Base-by-base conservation (phyloP, 768 basidiomycete species). In the Tylopilus plumbeoviolaceoides region DNA sequence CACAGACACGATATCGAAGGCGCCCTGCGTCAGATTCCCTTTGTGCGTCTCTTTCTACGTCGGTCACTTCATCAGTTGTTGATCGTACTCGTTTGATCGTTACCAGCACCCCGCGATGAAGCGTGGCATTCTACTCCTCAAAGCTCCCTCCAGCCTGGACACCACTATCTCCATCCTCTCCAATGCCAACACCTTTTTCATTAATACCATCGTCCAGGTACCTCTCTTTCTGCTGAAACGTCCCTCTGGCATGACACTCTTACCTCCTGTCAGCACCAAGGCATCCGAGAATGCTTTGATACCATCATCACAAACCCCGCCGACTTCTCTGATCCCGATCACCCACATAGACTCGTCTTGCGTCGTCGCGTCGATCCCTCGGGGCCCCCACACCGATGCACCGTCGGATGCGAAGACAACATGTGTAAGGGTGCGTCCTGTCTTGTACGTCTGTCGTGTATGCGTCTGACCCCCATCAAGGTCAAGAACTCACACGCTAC, bases 221-320 rank as follows among this genome's bases (percentile, higher is more conserved):
- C 18, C 70, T 50, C 14, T 27, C 17, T 36, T 17, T 23, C 23
- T 23, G 5, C 5, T 14, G 33, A 30, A 10, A 8, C 28, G 14
- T 14, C 36, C 3, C 15, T 17, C 5, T 36, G 36, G n/a, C 17
- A 15, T 17, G 15, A 17, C 17, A 36, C 36, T 36, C 36, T 6
- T 2, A 17, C 14, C 17, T 7, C n/a, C 17, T 17, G 2, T 33
- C 11, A 45, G 50, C 79, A 85, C 51, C 89, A 91, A 73, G 83
- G 81, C 31, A 79, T 98, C 35, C 71, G 77, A 42, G 69, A 75
- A 51, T 73, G 88, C 50, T 95, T 98, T 71, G 76, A 85, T 40
- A 84, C 91, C 59, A 85, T 98, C 61, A 79, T 95, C 62, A 95
- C 95, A 48, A 98, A 99, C 72, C 91, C 89, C 2, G 95, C 97